Conservation (phyloP, 2,329 filamentous ascomycete species). For the Ceratocystis destructans region DNA sequence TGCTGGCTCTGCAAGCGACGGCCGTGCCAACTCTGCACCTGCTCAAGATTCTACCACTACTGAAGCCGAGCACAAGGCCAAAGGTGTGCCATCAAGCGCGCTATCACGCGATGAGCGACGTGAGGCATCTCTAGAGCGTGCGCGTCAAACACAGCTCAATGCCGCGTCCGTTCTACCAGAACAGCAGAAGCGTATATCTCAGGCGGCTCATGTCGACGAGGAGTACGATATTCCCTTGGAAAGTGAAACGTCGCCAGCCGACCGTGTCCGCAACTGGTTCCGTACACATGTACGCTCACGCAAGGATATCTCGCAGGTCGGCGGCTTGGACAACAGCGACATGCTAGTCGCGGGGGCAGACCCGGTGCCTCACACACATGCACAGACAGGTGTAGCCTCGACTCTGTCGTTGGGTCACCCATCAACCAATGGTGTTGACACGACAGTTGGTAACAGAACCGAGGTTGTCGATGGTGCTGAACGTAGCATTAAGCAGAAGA, state of each 20-base stretch:
- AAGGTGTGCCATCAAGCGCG: conserved; percentile 1
- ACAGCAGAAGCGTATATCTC: background rate
- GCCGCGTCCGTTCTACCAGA: background rate
- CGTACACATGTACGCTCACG: conserved; percentile 11
- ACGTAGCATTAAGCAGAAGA: conserved; percentile 9
- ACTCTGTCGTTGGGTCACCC: too few relatives aligned
- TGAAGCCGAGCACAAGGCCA: background rate
- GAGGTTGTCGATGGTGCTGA: background rate
- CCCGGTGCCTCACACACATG: background rate
- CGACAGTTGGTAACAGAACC: background rate
- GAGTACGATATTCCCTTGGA: conserved; percentile 9
- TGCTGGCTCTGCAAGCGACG: background rate
- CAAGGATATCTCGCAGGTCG: conserved; percentile 13
- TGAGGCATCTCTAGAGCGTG: conserved; percentile 11
- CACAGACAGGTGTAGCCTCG: background rate
- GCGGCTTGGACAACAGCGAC: conserved; percentile 13
- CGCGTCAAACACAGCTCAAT: conserved; percentile 11
- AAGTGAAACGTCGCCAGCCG: conserved; percentile 11
- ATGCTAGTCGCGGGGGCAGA: conserved; percentile 10
- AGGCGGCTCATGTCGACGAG: background rate
- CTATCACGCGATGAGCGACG: conserved; percentile 11
- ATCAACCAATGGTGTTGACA: background rate
- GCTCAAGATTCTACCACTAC: background rate
- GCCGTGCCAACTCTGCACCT: background rate
- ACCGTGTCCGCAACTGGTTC: conserved; percentile 16